Evolutionary conservation across 2,329 filamentous ascomycete species (phyloP).

Genomic region (Proliferodiscus dingleyae): DNA sequence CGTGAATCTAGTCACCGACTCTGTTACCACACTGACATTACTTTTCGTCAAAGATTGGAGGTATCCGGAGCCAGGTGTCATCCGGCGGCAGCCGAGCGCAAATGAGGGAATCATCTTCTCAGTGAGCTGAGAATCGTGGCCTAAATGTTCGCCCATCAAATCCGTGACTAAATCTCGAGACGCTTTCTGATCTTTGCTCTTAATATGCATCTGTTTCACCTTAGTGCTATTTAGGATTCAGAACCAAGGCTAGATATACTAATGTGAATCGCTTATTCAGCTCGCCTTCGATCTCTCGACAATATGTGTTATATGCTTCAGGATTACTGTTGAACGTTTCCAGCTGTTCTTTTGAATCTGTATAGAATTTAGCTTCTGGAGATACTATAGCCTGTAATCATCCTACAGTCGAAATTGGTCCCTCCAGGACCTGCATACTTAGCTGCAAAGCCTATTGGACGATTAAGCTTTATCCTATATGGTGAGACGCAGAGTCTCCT

Average conservation of each 20-base stretch:
- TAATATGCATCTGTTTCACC: conserved; percentile 14
- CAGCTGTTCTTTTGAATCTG: conserved; percentile 14
- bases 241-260: conserved; percentile 7
- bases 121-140: conserved; percentile 9
- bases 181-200: conserved; percentile 15
- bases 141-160: conserved; percentile 16
- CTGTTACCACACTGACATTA: conserved; percentile 28
- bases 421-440: conserved; percentile 20
- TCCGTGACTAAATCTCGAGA: conserved; percentile 11
- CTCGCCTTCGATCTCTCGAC: conserved; percentile 23
- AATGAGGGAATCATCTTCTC: conserved; percentile 25
- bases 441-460: conserved; percentile 24
- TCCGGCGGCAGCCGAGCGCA: conserved; percentile 36
- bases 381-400: background rate
- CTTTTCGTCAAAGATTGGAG: conserved; percentile 30
- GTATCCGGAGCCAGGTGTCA: conserved; percentile 41
- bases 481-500: no score
- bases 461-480: no score
- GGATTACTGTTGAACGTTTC: conserved; percentile 23
- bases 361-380: background rate
- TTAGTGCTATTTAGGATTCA: background rate
- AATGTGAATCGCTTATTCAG: conserved; percentile 27
- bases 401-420: conserved; percentile 17
- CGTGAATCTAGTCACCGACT: conserved; percentile 29
- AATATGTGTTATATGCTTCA: conserved; percentile 15